Evolutionary conservation across 73 alveolate genomes (phyloP).

Genomic region (Tetrahymena borealis): DNA sequence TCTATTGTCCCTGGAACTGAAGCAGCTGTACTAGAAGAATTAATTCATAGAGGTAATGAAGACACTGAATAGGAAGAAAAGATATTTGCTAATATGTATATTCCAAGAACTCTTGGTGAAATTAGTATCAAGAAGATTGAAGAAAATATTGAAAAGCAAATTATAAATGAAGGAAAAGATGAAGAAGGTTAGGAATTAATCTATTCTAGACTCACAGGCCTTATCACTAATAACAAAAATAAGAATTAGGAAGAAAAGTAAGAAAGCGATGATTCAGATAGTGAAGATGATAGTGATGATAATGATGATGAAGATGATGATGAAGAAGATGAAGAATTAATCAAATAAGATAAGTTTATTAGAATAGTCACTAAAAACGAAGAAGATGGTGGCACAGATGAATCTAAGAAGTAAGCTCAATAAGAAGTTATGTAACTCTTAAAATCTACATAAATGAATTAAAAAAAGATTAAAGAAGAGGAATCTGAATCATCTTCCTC

Average conservation of each 20-base stretch:
- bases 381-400: conserved; percentile 23
- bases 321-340: conserved; percentile 9
- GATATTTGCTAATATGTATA: conserved; percentile 52
- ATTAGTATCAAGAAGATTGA: conserved; percentile 30
- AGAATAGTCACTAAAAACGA: not conserved
- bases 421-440: not conserved
- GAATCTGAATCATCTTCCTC: not conserved
- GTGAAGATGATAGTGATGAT: conserved; percentile 56
- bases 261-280: conserved; percentile 53
- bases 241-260: conserved; percentile 42
- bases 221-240: conserved; percentile 16
- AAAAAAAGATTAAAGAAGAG: conserved; percentile 12
- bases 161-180: not conserved
- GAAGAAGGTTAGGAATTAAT: not conserved
- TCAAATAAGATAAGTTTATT: not conserved
- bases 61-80: conserved; percentile 52
- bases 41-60: conserved; percentile 11
- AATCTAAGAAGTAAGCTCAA: not conserved
- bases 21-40: conserved; percentile 16
- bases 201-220: conserved; percentile 16
- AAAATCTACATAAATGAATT: not conserved
- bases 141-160: conserved; percentile 34
- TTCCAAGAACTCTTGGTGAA: conserved; percentile 68
- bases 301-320: conserved; percentile 49
- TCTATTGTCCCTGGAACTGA: conserved; percentile 29